Evolutionary conservation across 2,329 filamentous ascomycete genomes (phyloP).

Genomic region (Fusarium pininemorale): DNA sequence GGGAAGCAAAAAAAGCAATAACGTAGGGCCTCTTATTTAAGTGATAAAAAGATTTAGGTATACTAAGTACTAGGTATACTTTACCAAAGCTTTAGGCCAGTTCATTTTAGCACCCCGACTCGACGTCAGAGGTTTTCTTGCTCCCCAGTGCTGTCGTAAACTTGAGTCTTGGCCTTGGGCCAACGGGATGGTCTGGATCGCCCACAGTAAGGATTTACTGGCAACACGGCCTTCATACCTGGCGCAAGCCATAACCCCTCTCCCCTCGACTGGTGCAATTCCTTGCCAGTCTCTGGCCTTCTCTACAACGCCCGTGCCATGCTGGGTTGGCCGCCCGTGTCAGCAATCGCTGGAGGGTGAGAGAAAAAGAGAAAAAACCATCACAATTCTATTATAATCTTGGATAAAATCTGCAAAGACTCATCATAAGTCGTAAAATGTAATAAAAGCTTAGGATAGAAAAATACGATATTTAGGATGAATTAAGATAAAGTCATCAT

Average conservation of each 20-base stretch:
- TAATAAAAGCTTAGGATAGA: neutral
- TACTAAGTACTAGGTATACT: too few relatives aligned
- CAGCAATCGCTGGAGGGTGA: slow-evolving; percentile 4
- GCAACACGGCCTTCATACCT: slow-evolving; percentile 21
- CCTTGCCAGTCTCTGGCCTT: slow-evolving; percentile 10
- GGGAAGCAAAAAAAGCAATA: neutral
- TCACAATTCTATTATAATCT: neutral
- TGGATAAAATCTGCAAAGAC: neutral
- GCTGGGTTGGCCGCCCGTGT: slow-evolving; percentile 14
- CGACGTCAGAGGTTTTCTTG: neutral
- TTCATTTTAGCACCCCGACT: neutral
- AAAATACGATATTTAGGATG: neutral
- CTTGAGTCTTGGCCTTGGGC: neutral
- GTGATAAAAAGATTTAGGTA: neutral
- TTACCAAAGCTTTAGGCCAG: neutral
- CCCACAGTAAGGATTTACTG: slow-evolving; percentile 1
- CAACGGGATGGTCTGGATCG: slow-evolving; percentile 6
- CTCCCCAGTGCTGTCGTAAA: neutral
- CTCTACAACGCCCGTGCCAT: slow-evolving; percentile 21
- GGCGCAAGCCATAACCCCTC: slow-evolving; percentile 24
- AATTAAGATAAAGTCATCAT: neutral
- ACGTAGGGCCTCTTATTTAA: neutral
- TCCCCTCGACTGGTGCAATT: neutral
- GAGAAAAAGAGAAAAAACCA: neutral
- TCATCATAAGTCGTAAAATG: neutral